A percentile compares a stretch with the other conserved stretches of the same genome.
These are phyloP conservation scores for Fusarium succisae DNA, from an alignment of 2,329 filamentous ascomycete genomes.

Conservation along the genomic window DNA sequence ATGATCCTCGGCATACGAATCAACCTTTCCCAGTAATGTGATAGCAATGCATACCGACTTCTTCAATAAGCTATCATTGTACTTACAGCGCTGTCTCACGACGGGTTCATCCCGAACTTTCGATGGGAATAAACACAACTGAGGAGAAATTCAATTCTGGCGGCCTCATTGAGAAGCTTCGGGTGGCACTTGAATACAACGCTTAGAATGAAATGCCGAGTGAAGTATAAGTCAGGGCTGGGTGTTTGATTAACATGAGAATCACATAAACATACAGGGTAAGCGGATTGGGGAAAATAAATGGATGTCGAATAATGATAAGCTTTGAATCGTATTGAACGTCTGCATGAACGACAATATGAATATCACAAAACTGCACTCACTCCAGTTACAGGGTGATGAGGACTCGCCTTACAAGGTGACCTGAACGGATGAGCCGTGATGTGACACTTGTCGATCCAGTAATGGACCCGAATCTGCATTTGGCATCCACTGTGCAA, in stretches of 20 bases:
- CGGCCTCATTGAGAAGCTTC: neutral
- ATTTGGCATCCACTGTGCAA: neutral
- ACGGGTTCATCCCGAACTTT: no score
- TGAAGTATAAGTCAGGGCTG: neutral
- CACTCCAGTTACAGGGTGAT: neutral
- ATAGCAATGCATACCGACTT: neutral
- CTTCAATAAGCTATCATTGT: neutral
- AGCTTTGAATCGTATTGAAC: neutral
- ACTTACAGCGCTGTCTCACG: no score
- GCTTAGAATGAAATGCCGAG: neutral
- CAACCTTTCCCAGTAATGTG: neutral
- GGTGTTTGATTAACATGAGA: no score
- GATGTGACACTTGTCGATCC: neutral
- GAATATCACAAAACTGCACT: neutral
- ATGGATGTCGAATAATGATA: neutral
- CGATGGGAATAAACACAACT: neutral
- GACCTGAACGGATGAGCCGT: no score
- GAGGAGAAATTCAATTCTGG: neutral
- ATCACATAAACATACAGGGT: neutral
- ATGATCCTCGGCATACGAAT: neutral
- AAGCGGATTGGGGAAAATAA: neutral
- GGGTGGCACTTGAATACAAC: neutral
- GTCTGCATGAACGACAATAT: neutral
- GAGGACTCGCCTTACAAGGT: neutral
- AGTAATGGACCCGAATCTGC: neutral